A percentile compares a stretch with the other conserved stretches of the same genome.
Evolutionary conservation across 2,329 filamentous ascomycete genomes (phyloP).

Genomic region (Dactylellina sp.): DNA sequence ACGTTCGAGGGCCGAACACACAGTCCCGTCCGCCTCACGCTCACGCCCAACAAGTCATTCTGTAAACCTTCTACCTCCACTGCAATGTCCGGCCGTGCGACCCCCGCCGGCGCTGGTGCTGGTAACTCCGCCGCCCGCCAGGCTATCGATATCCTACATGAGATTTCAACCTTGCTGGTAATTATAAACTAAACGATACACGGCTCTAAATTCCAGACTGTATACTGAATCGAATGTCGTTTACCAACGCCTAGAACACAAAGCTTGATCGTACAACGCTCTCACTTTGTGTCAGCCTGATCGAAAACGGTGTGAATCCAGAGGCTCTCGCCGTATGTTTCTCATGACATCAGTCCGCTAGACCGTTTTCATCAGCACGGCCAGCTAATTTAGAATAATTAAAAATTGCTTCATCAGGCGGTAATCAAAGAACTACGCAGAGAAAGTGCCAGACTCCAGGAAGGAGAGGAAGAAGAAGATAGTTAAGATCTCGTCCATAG

Average conservation of each 20-base stretch:
- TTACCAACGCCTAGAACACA: constrained; percentile 76
- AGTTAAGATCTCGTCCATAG: not conserved
- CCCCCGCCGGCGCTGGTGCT: constrained; percentile 22
- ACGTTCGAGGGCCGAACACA: constrained; percentile 10
- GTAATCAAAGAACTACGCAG: constrained; percentile 72
- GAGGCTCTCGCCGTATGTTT: constrained; percentile 86
- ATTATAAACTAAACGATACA: constrained; percentile 61
- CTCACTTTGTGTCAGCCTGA: constrained; percentile 94
- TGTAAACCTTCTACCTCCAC: not conserved
- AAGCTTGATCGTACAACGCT: constrained; percentile 89
- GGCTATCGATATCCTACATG: constrained; percentile 83
- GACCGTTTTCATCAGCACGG: no score
- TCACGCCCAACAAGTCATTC: no score
- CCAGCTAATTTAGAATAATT: not conserved
- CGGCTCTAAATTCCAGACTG: not conserved
- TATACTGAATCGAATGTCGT: not conserved
- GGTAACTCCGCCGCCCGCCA: constrained; percentile 75
- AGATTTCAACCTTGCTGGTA: constrained; percentile 90
- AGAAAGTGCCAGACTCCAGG: constrained; percentile 66
- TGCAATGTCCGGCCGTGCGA: constrained; percentile 43
- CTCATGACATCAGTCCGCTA: not conserved
- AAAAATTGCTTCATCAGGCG: constrained; percentile 64
- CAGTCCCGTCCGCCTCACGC: no score
- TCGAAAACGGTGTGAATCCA: constrained; percentile 96
- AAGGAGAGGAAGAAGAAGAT: constrained; percentile 30